Evolutionary conservation across 176 grass and related monocot species (phyloP).

Genomic region (Aechmea fasciata): DNA sequence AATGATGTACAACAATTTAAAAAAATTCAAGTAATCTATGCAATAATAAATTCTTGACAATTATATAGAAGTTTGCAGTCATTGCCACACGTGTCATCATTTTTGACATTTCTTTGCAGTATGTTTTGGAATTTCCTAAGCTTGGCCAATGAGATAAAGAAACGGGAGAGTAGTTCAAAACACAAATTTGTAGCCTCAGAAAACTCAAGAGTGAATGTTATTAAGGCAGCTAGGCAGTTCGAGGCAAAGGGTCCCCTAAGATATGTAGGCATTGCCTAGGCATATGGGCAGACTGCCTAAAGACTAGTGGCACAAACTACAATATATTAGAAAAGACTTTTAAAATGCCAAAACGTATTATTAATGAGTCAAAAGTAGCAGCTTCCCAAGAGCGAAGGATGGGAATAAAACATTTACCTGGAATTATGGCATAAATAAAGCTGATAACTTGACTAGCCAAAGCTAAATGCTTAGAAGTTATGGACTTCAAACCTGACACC

Average conservation of each 20-base stretch:
- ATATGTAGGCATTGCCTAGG: no score
- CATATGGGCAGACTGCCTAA: no score
- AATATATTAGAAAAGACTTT: no score
- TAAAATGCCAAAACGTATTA: neutral
- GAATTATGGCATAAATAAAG: constrained; percentile 84
- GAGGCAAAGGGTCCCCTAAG: no score
- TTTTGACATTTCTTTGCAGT: neutral
- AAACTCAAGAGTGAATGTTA: neutral
- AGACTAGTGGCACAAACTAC: no score
- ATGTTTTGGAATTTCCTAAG: neutral
- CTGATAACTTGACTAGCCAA: constrained; percentile 95
- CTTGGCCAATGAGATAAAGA: neutral
- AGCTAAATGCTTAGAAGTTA: constrained; percentile 98
- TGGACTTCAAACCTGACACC: constrained; percentile 98
- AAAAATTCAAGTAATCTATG: neutral
- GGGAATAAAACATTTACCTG: constrained; percentile 47
- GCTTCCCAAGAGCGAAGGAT: neutral
- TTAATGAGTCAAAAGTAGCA: neutral
- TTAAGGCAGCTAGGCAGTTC: no score
- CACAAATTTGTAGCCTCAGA: neutral
- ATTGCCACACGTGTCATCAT: neutral
- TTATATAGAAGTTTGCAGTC: neutral
- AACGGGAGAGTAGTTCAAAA: neutral
- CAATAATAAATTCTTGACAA: neutral
- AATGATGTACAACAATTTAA: neutral